These are phyloP conservation scores for Niebla homalea DNA, from an alignment of 495 filamentous ascomycete species.

Conservation along the genomic window DNA sequence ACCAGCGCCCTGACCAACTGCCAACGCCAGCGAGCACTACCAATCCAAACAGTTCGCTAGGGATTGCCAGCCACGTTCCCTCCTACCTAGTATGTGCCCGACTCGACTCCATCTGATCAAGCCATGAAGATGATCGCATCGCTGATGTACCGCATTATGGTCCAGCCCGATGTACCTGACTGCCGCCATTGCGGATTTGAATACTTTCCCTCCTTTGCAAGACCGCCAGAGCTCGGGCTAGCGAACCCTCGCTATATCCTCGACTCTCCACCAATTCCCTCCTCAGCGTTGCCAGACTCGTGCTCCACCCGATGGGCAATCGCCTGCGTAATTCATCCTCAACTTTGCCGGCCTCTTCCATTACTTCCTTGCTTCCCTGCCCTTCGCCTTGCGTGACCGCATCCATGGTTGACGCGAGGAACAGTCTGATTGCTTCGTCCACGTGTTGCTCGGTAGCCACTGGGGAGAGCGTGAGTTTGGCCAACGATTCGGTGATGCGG, in stretches of 20 bases:
- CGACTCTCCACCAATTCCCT: slow-evolving; percentile 83
- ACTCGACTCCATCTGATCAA: too few species aligned
- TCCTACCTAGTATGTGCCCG: too few species aligned
- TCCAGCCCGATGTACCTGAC: slow-evolving; percentile 72
- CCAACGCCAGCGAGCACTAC: too few species aligned
- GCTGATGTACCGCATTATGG: slow-evolving; percentile 26
- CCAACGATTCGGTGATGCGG: slow-evolving; percentile 90
- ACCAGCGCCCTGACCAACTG: too few species aligned
- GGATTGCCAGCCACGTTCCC: too few species aligned
- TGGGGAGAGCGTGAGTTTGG: slow-evolving; percentile 75
- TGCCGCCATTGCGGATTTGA: slow-evolving; percentile 78
- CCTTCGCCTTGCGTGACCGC: slow-evolving; percentile 80
- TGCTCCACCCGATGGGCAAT: slow-evolving; percentile 90
- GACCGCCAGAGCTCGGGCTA: slow-evolving; percentile 73
- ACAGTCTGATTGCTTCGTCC: slow-evolving; percentile 94
- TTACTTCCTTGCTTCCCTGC: slow-evolving; percentile 71
- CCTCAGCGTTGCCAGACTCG: slow-evolving; percentile 70
- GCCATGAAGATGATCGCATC: neutral
- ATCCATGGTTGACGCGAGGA: slow-evolving; percentile 96
- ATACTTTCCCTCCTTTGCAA: slow-evolving; percentile 81
- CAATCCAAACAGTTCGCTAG: too few species aligned
- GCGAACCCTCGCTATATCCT: slow-evolving; percentile 72
- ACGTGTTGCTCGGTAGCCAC: slow-evolving; percentile 85
- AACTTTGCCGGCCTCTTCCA: slow-evolving; percentile 75
- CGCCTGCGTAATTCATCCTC: slow-evolving; percentile 83